Evolutionary conservation across 805 yeast species (phyloP).

Genomic region (Candida ulmi): DNA sequence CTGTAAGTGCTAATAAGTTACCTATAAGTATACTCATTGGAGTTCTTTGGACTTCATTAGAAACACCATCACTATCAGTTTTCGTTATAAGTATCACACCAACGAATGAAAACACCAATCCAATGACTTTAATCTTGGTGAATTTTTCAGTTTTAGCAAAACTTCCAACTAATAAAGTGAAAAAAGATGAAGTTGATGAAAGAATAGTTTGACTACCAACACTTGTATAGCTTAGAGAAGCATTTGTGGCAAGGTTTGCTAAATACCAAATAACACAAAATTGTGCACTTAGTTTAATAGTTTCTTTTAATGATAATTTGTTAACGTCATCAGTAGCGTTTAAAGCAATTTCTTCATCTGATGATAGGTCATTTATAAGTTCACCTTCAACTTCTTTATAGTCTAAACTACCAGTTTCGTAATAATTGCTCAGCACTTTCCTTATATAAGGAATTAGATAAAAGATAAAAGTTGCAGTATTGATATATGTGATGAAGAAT

Average conservation of each 20-base stretch:
- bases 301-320: slow-evolving; percentile 47
- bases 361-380: slow-evolving; percentile 8
- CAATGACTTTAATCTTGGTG: slow-evolving; percentile 57
- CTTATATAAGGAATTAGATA: slow-evolving; percentile 60
- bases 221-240: slow-evolving; percentile 80
- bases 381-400: slow-evolving; percentile 21
- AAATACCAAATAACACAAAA: slow-evolving; percentile 87
- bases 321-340: slow-evolving; percentile 15
- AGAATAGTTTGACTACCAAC: slow-evolving; percentile 93
- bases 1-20: slow-evolving; percentile 70
- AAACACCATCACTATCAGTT: slow-evolving; percentile 37
- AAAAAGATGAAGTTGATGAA: slow-evolving; percentile 88
- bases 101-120: slow-evolving; percentile 62
- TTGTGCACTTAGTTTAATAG: slow-evolving; percentile 68
- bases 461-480: slow-evolving; percentile 77
- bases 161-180: slow-evolving; percentile 81
- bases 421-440: slow-evolving; percentile 23
- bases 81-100: slow-evolving; percentile 81
- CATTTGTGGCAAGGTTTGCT: slow-evolving; percentile 86
- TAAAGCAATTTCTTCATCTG: slow-evolving; percentile 24
- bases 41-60: slow-evolving; percentile 18
- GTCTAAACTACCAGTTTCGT: slow-evolving; percentile 22
- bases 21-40: slow-evolving; percentile 47
- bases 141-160: slow-evolving; percentile 65
- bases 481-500: slow-evolving; percentile 84